Percentiles rank a stretch among this genome's conserved stretches.
These are phyloP conservation scores for Beverwykella pulmonaria DNA, from an alignment of 495 filamentous ascomycete species.

Conservation along the genomic window DNA sequence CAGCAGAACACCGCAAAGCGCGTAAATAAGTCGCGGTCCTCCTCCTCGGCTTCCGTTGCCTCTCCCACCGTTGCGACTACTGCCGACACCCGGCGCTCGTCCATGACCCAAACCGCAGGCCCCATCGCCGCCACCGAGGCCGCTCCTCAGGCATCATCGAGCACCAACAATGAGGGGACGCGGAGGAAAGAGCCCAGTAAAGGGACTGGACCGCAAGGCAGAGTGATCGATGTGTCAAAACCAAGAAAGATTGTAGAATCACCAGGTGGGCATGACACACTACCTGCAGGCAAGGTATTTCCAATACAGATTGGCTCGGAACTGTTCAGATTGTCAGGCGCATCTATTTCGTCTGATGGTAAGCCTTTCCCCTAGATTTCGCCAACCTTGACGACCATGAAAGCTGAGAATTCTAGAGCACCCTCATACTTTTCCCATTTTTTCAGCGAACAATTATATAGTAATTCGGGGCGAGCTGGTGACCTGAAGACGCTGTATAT, in stretches of 20 bases:
- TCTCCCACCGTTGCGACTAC: constrained; percentile 25
- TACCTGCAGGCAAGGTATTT: constrained; percentile 73
- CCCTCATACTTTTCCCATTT: constrained; percentile 97
- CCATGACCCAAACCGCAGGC: constrained; percentile 23
- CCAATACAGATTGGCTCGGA: constrained; percentile 93
- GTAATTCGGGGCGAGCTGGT: constrained; percentile 59
- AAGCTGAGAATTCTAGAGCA: constrained; percentile 68
- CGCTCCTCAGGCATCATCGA: background rate
- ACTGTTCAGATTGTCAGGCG: constrained; percentile 90
- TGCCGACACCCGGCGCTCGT: constrained; percentile 11
- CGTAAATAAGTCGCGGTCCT: constrained; percentile 32
- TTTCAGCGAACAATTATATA: constrained; percentile 80
- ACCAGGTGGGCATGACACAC: constrained; percentile 14
- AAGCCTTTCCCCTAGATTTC: constrained; percentile 48
- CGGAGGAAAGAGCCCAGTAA: constrained; percentile 33
- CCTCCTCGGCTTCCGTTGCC: constrained; percentile 31
- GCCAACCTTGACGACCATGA: background rate
- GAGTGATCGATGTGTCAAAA: constrained; percentile 32
- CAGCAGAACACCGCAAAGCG: constrained; percentile 34
- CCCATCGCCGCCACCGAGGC: constrained; percentile 9
- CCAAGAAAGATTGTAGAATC: constrained; percentile 32
- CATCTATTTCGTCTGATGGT: constrained; percentile 95
- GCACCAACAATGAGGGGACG: constrained; percentile 11
- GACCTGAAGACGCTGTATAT: constrained; percentile 81
- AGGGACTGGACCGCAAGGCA: constrained; percentile 28